Conservation (phyloP, 192 early-diverging fungal genomes). For the Oehlia diaphana region DNA sequence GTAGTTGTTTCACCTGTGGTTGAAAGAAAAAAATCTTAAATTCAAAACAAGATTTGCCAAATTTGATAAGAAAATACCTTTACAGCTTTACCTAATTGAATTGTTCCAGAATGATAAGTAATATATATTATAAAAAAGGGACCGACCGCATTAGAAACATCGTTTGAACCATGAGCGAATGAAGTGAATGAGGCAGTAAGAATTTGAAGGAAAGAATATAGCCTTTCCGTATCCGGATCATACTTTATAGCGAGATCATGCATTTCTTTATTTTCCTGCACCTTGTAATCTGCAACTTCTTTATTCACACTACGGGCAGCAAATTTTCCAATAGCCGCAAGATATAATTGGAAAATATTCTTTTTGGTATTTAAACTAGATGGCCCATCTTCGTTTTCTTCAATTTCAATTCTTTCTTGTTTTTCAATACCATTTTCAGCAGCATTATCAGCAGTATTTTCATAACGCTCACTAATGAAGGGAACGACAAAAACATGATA, state of each 20-base stretch:
- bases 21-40: too few species aligned
- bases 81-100: slow-evolving; percentile 10
- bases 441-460: not conserved
- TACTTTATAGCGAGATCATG: slow-evolving; percentile 68
- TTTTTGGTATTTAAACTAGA: not conserved
- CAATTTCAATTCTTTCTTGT: not conserved
- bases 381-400: not conserved
- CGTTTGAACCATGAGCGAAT: slow-evolving; percentile 86
- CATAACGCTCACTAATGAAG: slow-evolving; percentile 37
- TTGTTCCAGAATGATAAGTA: slow-evolving; percentile 56
- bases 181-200: slow-evolving; percentile 81
- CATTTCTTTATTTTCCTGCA: slow-evolving; percentile 43
- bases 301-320: slow-evolving; percentile 27
- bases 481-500: slow-evolving; percentile 69
- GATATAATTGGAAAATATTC: not conserved
- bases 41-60: too few species aligned
- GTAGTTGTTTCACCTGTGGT: slow-evolving; percentile 36
- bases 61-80: too few species aligned
- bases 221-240: slow-evolving; percentile 75
- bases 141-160: slow-evolving; percentile 86
- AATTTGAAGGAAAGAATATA: slow-evolving; percentile 83
- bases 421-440: not conserved
- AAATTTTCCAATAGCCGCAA: not conserved
- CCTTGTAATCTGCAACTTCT: slow-evolving; percentile 23
- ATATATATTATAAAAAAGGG: slow-evolving; percentile 74